Evolutionary conservation across 2,329 filamentous ascomycete species (phyloP), one percentile per base, ranked within the genome.

Genomic region (Cryphonectria parasitica): DNA sequence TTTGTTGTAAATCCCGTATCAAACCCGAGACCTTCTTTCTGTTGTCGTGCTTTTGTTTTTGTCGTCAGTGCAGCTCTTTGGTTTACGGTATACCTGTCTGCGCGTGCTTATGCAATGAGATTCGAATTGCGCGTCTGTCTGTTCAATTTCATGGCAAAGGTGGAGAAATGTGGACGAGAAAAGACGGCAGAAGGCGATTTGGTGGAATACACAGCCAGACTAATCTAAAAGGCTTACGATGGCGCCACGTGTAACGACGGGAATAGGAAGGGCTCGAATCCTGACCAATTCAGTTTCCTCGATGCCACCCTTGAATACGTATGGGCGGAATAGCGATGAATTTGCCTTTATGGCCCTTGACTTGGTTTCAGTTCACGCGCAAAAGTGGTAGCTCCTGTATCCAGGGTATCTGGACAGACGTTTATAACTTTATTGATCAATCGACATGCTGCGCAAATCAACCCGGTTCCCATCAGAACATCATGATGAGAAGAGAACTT

Each of bases 81-180:
- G 62, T 64, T 65, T 11, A 36, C 25, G 58, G 31, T 71, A 71
- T 66, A 71, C 66, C 64, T 69, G 62, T 66, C 62, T 60, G 41
- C 39, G 61, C 69, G 65, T 66, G 69, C 62, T 62, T 62, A 66
- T 43, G 66, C 69, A 69, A 64, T 34, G 39, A 43, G n/a, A 4
- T 69, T 49, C n/a, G 19, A 22, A 11, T 28, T 62, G 49, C 45
- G 61, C 25, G 64, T 41, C 45, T 41, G n/a, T n/a, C 19, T 41
- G 22, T 58, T 45, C 25, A 28, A 17, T 11, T n/a, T 36, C 19
- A n/a, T 28, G 8, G 19, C 15, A 19, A n/a, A 43, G 22, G 22
- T 39, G 2, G 39, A 63, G 61, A 63, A 25, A 34, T 28, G 15
- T 39, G 17, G 34, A 61, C n/a, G 34, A 19, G 7, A 58, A 58